Percentiles rank a stretch among this genome's conserved stretches.
These are phyloP conservation scores for Globisporangium alternatum DNA, from an alignment of 352 stramenopile genomes.

Conservation along the genomic window DNA sequence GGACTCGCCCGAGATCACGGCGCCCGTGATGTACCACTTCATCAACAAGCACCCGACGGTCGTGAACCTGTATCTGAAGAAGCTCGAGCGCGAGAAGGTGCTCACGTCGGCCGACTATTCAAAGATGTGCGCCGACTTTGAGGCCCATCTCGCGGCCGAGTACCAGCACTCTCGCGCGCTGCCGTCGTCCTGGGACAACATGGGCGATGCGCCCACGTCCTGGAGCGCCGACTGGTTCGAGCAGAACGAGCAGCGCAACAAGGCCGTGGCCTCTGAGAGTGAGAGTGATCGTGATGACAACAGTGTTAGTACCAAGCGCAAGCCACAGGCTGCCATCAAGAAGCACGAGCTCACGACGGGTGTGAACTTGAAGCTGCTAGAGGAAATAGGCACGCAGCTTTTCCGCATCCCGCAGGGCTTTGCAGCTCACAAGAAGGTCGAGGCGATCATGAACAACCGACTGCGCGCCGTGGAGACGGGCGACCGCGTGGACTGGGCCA, in stretches of 20 bases:
- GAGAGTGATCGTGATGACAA: not conserved
- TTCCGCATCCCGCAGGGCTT: conserved; percentile 83
- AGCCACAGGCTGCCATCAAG: not conserved
- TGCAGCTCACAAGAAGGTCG: conserved; percentile 81
- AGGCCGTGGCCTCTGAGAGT: not conserved
- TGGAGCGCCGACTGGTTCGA: conserved; percentile 71
- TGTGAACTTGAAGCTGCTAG: conserved; percentile 69
- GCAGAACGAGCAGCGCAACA: conserved; percentile 19
- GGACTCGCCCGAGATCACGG: conserved; percentile 87
- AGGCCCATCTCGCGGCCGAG: conserved; percentile 58
- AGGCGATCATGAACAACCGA: conserved; percentile 86
- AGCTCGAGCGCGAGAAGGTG: conserved; percentile 56
- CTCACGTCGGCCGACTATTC: conserved; percentile 45
- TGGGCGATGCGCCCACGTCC: conserved; percentile 46
- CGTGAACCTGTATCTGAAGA: conserved; percentile 71
- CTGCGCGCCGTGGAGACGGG: conserved; percentile 76
- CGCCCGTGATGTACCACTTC: conserved; percentile 88
- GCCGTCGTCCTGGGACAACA: conserved; percentile 79
- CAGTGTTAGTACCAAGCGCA: not conserved
- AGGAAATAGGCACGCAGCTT: conserved; percentile 69
- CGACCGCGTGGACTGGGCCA: conserved; percentile 85
- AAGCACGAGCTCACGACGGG: conserved; percentile 38
- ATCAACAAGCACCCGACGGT: conserved; percentile 87
- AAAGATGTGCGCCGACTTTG: conserved; percentile 58
- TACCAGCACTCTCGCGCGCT: conserved; percentile 70